A percentile compares a stretch with the other conserved stretches of the same genome.
These are phyloP conservation scores for Boletellus deceptivus DNA, from an alignment of 1,284 basidiomycete genomes.

Conservation along the genomic window DNA sequence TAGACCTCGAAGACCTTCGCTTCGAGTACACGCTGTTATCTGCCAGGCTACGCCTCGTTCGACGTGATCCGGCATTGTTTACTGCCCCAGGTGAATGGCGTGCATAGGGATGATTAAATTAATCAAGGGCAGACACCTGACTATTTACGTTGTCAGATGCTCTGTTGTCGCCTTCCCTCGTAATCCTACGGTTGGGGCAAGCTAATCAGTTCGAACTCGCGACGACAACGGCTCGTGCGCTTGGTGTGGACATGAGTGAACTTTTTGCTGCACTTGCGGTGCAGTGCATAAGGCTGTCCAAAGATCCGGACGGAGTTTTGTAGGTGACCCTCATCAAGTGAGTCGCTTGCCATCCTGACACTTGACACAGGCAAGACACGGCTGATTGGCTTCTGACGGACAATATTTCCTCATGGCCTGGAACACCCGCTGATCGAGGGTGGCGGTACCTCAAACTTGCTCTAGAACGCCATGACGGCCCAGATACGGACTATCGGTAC, in stretches of 20 bases:
- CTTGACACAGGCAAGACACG: slow-evolving; percentile 52
- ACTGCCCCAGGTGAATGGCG: slow-evolving; percentile 44
- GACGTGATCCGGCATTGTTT: slow-evolving; percentile 51
- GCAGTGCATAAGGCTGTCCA: slow-evolving; percentile 76
- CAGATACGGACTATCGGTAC: slow-evolving; percentile 73
- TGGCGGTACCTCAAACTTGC: slow-evolving; percentile 87
- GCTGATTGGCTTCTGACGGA: slow-evolving; percentile 83
- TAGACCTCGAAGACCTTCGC: slow-evolving; percentile 81
- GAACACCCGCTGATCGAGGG: slow-evolving; percentile 75
- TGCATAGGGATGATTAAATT: slow-evolving; percentile 27
- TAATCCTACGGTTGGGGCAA: slow-evolving; percentile 82
- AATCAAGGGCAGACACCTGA: slow-evolving; percentile 11
- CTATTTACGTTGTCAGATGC: slow-evolving; percentile 47
- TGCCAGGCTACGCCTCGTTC: slow-evolving; percentile 76
- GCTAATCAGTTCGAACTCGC: slow-evolving; percentile 80
- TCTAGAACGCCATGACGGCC: slow-evolving; percentile 75
- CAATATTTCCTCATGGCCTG: slow-evolving; percentile 79
- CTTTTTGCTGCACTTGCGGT: slow-evolving; percentile 78
- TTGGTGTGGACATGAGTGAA: slow-evolving; percentile 85
- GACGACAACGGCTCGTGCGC: slow-evolving; percentile 70
- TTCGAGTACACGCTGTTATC: slow-evolving; percentile 82
- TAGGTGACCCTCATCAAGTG: slow-evolving; percentile 35
- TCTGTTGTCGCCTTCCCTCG: slow-evolving; percentile 64
- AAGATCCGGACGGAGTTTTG: slow-evolving; percentile 54
- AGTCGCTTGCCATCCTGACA: slow-evolving; percentile 10